Evolutionary conservation across 805 yeast genomes (phyloP), one percentile per base, ranked within the genome.

Genomic region (Wickerhamiella siamensis): DNA sequence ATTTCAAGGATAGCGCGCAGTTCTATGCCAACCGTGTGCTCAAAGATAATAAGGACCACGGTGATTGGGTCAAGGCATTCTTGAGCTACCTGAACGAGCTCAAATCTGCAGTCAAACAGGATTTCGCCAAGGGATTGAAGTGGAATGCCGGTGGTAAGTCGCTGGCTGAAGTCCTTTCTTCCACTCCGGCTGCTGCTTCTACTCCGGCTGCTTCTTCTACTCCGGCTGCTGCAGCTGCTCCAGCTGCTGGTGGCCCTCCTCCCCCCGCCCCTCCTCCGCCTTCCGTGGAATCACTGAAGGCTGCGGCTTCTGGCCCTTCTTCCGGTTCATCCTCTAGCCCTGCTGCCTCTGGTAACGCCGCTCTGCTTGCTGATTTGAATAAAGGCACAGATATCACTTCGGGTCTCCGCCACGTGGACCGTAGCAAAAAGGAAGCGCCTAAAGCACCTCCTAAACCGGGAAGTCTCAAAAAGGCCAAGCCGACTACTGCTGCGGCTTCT

Each of bases 191-290:
- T 18, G 39, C 61, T 5, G 47, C 60, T 1, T 39, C 58, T 3
- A 46, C 51, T 3, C 34, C 48, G n/a, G 36, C 58, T 1, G 33
- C 56, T 17, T 31, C 51, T 12, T 38, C 60, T 5, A 49, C 65
- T 19, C 42, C 62, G n/a, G 53, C 64, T n/a, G 55, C 74, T 2
- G 55, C 68, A 10, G 45, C 63, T 20, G 54, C 68, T 10, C 45
- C 64, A 2, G 51, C 60, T 22, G 51, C 64, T 18, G 56, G 63
- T 5, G 56, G 49, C 19, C 62, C 51, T 39, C 68, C 74, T 2
- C 96, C 96, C 2, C 94, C 94, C 2, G 94, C 94, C 3, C 88
- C 91, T 1, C 83, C 94, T 2, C 75, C 79, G 12, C 94, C 95
- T 8, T 88, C 94, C 21, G 77, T 93, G 8, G 64, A 77, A 43